Base-by-base conservation (phyloP, 2,329 filamentous ascomycete genomes). In the Dactylellina drechsleri region DNA sequence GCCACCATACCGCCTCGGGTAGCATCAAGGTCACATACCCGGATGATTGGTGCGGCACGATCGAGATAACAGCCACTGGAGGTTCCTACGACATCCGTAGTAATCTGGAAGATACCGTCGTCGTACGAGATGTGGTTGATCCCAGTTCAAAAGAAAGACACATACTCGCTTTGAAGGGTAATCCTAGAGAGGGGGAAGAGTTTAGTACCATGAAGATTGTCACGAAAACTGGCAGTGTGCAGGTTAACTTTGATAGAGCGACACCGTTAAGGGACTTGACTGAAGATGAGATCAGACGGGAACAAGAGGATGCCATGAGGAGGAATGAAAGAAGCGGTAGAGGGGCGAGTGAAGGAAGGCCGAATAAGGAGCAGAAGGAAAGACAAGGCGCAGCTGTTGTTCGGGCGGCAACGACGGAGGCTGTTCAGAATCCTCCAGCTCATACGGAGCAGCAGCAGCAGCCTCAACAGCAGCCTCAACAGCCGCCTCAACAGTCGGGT, bases 31-130 rank as follows among this genome's bases (percentile, higher is more conserved):
- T 57, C 20, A 52, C 43, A 6, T 74, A 74, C 18, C 70, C 70
- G 12, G 62, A 61, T 5, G 70, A 74, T 16, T 74, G 70, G 70
- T 74, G 70, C 36, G 70, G 70, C 3, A 74, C 70, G 1, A 67
- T 74, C 28, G 70, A 74, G 40, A 41, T 74, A 12, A 61, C 52
- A 1, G 13, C 66, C 2, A 62, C 62, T 4, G 15, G 53, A 28
- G 70, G 70, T 16, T 59, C 60, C 10, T 74, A 74, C 36, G 60
- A 67, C 36, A 43, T 67, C 26, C 64, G 64, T 16, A 67, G 64
- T 45, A 54, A 41, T 18, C 16, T 67, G 1, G 57, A 52, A 1
- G 70, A 74, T 16, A 50, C 50, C 2, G 49, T 45, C 0, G 52
- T 74, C 4, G 70, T 74, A n/a, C 56, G 70, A 16, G 70, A 74